Conservation (phyloP, 768 basidiomycete genomes). For the Amyloporia xantha region DNA sequence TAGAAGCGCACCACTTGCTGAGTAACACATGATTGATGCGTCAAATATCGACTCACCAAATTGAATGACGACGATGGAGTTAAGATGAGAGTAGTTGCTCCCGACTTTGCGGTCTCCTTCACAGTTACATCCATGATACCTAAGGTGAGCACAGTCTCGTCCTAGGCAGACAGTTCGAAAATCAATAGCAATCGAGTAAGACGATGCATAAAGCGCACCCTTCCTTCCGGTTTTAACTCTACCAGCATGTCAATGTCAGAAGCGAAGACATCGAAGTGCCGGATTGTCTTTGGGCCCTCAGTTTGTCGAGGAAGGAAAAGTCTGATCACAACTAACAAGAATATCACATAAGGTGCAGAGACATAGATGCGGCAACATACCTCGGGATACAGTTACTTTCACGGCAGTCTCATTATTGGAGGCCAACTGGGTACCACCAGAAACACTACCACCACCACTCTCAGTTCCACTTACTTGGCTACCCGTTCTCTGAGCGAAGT, state of each 20-base stretch:
- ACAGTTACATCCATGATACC: conserved; percentile 57
- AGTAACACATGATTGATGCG: background rate
- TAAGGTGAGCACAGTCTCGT: conserved; percentile 63
- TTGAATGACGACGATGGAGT: conserved; percentile 49
- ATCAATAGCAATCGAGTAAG: background rate
- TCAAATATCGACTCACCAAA: conserved; percentile 39
- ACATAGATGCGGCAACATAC: conserved; percentile 14
- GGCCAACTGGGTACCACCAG: background rate
- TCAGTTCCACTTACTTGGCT: conserved; percentile 38
- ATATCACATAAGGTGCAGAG: conserved; percentile 3
- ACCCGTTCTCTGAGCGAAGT: conserved; percentile 44
- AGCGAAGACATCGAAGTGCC: conserved; percentile 50
- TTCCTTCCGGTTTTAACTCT: conserved; percentile 65
- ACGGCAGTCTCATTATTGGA: conserved; percentile 37
- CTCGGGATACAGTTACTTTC: conserved; percentile 39
- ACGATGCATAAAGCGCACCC: conserved; percentile 34
- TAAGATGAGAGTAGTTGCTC: conserved; percentile 35
- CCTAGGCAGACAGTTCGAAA: conserved; percentile 34
- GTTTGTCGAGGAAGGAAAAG: conserved; percentile 44
- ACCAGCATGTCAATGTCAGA: conserved; percentile 58
- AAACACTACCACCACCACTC: conserved; percentile 28
- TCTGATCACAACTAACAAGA: conserved; percentile 30
- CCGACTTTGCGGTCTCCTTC: conserved; percentile 37
- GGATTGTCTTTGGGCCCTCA: conserved; percentile 15
- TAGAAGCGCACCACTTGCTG: conserved; percentile 7